Conservation (phyloP, 1,284 basidiomycete genomes). For the Coriolopsis trogii region DNA sequence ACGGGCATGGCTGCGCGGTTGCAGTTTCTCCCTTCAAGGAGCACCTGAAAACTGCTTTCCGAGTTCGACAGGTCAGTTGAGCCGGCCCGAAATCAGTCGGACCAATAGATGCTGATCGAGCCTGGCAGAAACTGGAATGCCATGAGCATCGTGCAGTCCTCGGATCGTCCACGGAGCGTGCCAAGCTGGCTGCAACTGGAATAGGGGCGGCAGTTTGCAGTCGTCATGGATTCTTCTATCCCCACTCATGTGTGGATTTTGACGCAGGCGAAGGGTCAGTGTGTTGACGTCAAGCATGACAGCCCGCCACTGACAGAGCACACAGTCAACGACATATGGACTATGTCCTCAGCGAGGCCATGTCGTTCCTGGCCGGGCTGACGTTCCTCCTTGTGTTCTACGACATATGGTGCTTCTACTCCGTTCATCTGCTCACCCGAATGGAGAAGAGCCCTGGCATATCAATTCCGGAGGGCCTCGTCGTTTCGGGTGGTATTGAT, state of each 20-base stretch:
- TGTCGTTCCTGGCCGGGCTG: neutral
- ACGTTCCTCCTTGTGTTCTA: neutral
- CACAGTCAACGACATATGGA: constrained; percentile 28
- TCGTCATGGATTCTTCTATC: constrained; percentile 22
- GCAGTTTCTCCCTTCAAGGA: neutral
- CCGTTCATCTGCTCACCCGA: neutral
- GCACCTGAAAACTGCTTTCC: neutral
- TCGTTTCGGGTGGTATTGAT: neutral
- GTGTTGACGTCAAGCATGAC: neutral
- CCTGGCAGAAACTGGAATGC: neutral
- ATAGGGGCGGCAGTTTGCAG: constrained; percentile 23
- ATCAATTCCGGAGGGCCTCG: neutral
- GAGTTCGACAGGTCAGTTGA: neutral
- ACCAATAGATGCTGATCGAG: too few relatives aligned
- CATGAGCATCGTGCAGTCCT: neutral
- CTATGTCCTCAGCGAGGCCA: constrained; percentile 11
- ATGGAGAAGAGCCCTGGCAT: neutral
- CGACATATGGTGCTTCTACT: neutral
- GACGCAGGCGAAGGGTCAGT: constrained; percentile 23
- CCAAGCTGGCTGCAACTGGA: constrained; percentile 12
- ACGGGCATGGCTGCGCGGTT: neutral
- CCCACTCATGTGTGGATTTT: constrained; percentile 22
- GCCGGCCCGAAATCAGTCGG: too few relatives aligned
- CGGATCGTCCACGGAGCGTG: neutral
- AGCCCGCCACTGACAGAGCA: neutral